Evolutionary conservation across 495 filamentous ascomycete species (phyloP).

Genomic region (Xylaria longipes): DNA sequence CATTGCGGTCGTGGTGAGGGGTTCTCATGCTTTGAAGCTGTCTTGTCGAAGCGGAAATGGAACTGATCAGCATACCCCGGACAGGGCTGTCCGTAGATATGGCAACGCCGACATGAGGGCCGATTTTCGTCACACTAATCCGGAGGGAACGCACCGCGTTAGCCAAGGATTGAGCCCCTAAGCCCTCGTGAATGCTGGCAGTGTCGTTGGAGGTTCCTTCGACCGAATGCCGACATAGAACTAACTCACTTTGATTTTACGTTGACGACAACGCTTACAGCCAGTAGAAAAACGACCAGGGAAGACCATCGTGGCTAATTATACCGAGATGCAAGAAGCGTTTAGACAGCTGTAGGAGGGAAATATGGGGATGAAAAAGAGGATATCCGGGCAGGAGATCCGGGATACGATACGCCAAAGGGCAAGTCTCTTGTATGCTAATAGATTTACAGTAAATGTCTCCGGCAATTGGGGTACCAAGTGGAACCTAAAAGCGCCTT

Average conservation of each 20-base stretch:
- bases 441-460: background rate
- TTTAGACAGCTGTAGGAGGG: background rate
- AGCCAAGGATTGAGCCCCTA: conserved; percentile 4
- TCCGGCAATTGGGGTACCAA: conserved; percentile 7
- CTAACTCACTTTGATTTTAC: conserved; percentile 33
- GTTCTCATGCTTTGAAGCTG: conserved; percentile 17
- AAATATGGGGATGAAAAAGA: conserved; percentile 14
- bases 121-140: conserved; percentile 33
- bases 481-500: conserved; percentile 4
- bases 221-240: background rate
- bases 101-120: conserved; percentile 35
- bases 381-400: background rate
- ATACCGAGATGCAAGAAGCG: background rate
- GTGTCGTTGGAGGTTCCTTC: background rate
- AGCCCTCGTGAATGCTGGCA: background rate
- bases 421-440: background rate
- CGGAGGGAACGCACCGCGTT: background rate
- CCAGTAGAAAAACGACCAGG: conserved; percentile 34
- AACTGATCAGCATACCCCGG: conserved; percentile 38
- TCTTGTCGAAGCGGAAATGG: conserved; percentile 34
- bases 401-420: background rate
- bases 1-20: background rate
- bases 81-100: conserved; percentile 35
- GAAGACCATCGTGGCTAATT: conserved; percentile 32
- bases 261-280: conserved; percentile 33